phyloP scores from a whole-genome alignment of 2,329 filamentous ascomycete genomes.

The Sarocladium strictum region DNA sequence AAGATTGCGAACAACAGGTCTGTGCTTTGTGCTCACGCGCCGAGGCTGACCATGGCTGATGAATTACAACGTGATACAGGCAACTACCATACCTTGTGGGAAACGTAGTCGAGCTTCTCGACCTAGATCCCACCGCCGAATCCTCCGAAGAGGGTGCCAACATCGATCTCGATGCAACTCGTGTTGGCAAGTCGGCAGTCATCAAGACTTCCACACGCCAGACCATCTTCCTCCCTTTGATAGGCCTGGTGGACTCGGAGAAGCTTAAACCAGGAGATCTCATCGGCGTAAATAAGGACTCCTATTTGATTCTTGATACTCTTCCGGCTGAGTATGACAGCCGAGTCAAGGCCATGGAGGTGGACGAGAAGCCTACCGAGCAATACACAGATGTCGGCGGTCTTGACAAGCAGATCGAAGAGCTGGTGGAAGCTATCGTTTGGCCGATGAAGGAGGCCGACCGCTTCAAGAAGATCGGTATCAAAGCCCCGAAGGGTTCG shows the following conservation, averaged over 20 bases:
- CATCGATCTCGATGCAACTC: constrained; percentile 93
- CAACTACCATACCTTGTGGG: constrained; percentile 98
- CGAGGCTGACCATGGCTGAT: no score
- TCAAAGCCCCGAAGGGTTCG: constrained; percentile 97
- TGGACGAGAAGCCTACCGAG: constrained; percentile 98
- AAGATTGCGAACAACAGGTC: constrained; percentile 99
- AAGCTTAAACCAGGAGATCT: constrained; percentile 92
- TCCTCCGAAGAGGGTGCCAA: constrained; percentile 97
- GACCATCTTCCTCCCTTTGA: constrained; percentile 96
- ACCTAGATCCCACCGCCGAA: constrained; percentile 92
- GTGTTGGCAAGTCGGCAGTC: constrained; percentile 95
- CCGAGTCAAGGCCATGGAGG: constrained; percentile 99
- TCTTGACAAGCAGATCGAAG: constrained; percentile 97
- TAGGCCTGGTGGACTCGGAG: constrained; percentile 92
- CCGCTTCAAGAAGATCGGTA: constrained; percentile 98
- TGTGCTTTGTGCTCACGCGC: no score
- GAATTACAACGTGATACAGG: constrained; percentile 37
- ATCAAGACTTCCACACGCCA: constrained; percentile 99
- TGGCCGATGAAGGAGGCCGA: constrained; percentile 99
- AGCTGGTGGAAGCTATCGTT: constrained; percentile 95
- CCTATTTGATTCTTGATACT: constrained; percentile 93
- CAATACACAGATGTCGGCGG: constrained; percentile 98
- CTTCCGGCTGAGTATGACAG: constrained; percentile 97
- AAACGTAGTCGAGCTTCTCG: constrained; percentile 94
- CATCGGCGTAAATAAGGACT: constrained; percentile 98